A percentile compares a stretch with the other conserved stretches of the same genome.
Evolutionary conservation across 805 yeast genomes (phyloP).

Genomic region (Candida ortonii): DNA sequence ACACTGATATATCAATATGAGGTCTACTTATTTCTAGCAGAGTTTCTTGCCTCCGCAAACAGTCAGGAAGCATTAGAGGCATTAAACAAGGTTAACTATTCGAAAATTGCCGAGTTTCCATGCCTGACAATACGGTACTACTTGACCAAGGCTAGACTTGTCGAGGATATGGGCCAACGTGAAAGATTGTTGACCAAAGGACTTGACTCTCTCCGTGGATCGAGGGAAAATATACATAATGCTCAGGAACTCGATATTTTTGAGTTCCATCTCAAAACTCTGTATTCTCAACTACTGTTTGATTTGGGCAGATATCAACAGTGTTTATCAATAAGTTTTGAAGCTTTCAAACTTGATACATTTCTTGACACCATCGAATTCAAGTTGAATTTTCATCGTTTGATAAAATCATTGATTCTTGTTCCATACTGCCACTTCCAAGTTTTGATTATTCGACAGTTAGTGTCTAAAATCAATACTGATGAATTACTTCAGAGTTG

Average conservation of each 20-base stretch:
- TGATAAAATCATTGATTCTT: slow-evolving; percentile 6
- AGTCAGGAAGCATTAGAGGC: slow-evolving; percentile 4
- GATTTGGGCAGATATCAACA: slow-evolving; percentile 2
- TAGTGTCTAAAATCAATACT: not conserved
- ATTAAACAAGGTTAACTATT: slow-evolving; percentile 15
- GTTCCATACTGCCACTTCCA: slow-evolving; percentile 18
- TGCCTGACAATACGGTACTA: slow-evolving; percentile 9
- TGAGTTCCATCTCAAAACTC: slow-evolving; percentile 9
- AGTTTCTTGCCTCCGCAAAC: slow-evolving; percentile 4
- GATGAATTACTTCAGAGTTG: not conserved
- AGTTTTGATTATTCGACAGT: slow-evolving; percentile 4
- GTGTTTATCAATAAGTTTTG: slow-evolving; percentile 4
- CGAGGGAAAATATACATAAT: slow-evolving; percentile 1
- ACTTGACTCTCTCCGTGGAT: slow-evolving; percentile 6
- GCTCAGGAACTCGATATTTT: not conserved
- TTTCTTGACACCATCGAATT: slow-evolving; percentile 2
- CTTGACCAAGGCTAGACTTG: slow-evolving; percentile 9
- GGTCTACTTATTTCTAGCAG: slow-evolving; percentile 13
- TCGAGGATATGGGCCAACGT: slow-evolving; percentile 8
- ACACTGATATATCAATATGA: slow-evolving; percentile 11
- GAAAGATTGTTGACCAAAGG: slow-evolving; percentile 16
- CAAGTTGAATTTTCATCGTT: slow-evolving; percentile 2
- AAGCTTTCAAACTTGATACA: slow-evolving; percentile 2
- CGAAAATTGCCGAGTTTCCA: slow-evolving; percentile 13
- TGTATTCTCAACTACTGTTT: slow-evolving; percentile 4